Conservation (phyloP, 768 basidiomycete genomes). For the Xerocomellus chrysenteron region DNA sequence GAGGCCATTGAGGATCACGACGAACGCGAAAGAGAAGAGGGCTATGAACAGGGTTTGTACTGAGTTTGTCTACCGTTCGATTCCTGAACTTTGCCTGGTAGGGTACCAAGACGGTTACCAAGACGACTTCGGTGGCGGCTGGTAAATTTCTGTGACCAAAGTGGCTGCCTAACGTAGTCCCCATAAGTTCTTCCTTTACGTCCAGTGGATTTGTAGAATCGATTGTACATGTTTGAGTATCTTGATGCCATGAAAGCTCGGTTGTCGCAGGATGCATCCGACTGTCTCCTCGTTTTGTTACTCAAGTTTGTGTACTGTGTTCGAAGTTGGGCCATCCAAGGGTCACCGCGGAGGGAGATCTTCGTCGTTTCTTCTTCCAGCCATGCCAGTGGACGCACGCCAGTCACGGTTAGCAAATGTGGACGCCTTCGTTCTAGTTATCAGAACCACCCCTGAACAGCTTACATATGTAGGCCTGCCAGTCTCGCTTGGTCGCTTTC, state of each 20-base stretch:
- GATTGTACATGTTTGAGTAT: constrained; percentile 4
- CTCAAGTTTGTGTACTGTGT: too few species aligned
- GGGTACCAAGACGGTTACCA: constrained; percentile 33
- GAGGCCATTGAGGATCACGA: constrained; percentile 49
- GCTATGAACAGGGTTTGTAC: constrained; percentile 36
- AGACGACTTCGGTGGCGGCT: neutral
- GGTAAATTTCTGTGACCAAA: constrained; percentile 1
- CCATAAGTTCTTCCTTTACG: neutral
- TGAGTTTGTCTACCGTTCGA: constrained; percentile 1
- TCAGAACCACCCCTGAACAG: neutral
- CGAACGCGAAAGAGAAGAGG: constrained; percentile 31
- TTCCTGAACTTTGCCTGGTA: constrained; percentile 15
- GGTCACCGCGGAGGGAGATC: too few species aligned
- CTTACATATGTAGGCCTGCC: neutral
- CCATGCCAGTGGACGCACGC: too few species aligned
- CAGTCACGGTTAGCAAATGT: too few species aligned
- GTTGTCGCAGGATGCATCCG: neutral
- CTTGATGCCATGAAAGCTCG: neutral
- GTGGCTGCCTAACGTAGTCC: neutral
- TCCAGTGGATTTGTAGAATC: constrained; percentile 17
- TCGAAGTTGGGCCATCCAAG: too few species aligned
- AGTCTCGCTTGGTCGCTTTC: neutral
- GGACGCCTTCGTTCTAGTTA: too few species aligned
- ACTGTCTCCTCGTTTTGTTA: neutral
- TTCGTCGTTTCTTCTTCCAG: too few species aligned